Percentiles rank a stretch among this genome's conserved stretches.
phyloP scores from a whole-genome alignment of 192 early-diverging fungal species.

The Umbelopsis sp. region DNA sequence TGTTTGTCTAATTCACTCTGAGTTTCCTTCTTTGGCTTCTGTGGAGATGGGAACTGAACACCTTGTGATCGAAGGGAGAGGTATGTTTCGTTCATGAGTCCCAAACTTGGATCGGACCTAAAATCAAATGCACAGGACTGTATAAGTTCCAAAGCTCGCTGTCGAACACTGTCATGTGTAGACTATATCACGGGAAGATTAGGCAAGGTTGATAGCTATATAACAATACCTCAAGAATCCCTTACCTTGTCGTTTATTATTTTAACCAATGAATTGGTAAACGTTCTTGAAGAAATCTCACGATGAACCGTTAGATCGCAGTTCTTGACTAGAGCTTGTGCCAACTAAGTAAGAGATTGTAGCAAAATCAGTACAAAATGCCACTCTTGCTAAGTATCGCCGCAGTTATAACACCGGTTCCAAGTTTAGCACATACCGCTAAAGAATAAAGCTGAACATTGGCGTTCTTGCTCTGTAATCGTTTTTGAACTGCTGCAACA shows the following conservation, averaged over 20 bases:
- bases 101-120: constrained; percentile 73
- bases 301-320: constrained; percentile 76
- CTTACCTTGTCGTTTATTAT: constrained; percentile 71
- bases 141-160: constrained; percentile 82
- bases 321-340: constrained; percentile 91
- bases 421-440: constrained; percentile 47
- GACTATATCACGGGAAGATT: constrained; percentile 28
- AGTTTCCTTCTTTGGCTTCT: constrained; percentile 77
- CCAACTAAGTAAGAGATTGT: constrained; percentile 46
- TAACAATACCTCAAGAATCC: not conserved
- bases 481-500: constrained; percentile 71
- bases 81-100: constrained; percentile 79
- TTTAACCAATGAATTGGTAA: constrained; percentile 77
- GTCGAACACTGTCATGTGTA: constrained; percentile 80
- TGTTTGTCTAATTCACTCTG: constrained; percentile 76
- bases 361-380: not conserved
- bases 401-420: not conserved
- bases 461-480: constrained; percentile 76
- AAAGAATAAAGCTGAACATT: constrained; percentile 75
- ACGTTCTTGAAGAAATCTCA: constrained; percentile 85
- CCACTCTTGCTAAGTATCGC: not conserved
- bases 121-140: constrained; percentile 92
- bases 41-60: constrained; percentile 72
- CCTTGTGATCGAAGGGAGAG: constrained; percentile 52
- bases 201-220: not conserved